Percentiles rank a stretch among this genome's conserved stretches.
phyloP scores from a whole-genome alignment of 1,284 basidiomycete genomes.

The Marasmius sp. region DNA sequence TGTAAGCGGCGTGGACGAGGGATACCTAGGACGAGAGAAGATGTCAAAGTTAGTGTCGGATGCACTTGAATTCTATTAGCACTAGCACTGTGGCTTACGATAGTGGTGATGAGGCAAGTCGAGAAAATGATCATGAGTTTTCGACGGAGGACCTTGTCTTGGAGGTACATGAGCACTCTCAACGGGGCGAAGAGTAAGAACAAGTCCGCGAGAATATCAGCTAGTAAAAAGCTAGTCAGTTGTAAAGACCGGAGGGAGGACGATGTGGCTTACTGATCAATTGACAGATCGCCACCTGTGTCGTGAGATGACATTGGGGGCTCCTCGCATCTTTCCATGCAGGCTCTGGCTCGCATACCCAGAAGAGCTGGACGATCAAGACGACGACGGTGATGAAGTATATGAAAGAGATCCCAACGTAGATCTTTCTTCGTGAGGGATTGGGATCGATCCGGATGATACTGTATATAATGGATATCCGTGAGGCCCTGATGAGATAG shows the following conservation, averaged over 20 bases:
- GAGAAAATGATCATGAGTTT: slow-evolving; percentile 41
- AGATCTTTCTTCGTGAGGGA: not conserved
- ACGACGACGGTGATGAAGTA: not conserved
- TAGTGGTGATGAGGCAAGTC: slow-evolving; percentile 38
- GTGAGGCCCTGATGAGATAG: not conserved
- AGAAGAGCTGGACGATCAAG: slow-evolving; percentile 20
- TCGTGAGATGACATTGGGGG: slow-evolving; percentile 31
- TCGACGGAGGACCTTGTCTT: slow-evolving; percentile 31
- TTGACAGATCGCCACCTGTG: slow-evolving; percentile 33
- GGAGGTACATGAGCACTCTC: slow-evolving; percentile 33
- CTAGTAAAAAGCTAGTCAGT: slow-evolving; percentile 20
- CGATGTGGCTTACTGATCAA: slow-evolving; percentile 27
- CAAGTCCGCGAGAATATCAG: slow-evolving; percentile 36
- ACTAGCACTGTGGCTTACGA: slow-evolving; percentile 9
- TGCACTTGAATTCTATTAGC: too few relatives aligned
- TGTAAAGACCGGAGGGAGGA: not conserved
- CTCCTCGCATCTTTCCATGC: slow-evolving; percentile 29
- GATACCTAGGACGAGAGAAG: slow-evolving; percentile 24
- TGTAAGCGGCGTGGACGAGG: slow-evolving; percentile 39
- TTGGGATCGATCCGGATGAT: not conserved
- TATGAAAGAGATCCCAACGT: not conserved
- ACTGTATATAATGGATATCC: not conserved
- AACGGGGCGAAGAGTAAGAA: slow-evolving; percentile 36
- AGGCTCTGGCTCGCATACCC: slow-evolving; percentile 31
- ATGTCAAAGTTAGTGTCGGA: not conserved